A percentile compares a stretch with the other conserved stretches of the same genome.
Conservation (phyloP, 1,284 basidiomycete genomes). For the Tetrapyrgos nigripes region DNA sequence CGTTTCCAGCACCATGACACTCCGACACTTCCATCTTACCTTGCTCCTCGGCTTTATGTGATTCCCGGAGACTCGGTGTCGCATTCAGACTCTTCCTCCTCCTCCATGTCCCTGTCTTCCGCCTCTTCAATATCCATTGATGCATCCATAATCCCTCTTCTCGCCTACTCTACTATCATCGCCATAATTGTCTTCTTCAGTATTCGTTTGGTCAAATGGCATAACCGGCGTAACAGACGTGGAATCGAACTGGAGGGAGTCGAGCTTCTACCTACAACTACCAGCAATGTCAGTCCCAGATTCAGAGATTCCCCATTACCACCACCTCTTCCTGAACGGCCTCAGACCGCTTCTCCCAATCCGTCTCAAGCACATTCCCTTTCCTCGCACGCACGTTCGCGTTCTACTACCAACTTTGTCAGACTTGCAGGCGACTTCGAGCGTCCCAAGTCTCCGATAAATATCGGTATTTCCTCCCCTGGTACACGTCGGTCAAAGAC, state of each 20-base stretch:
- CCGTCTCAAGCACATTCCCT: neutral
- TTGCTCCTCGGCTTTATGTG: conserved; percentile 1
- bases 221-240: neutral
- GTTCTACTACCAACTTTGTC: conserved; percentile 2
- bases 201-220: conserved; percentile 12
- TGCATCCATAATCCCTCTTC: conserved; percentile 9
- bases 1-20: neutral
- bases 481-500: conserved; percentile 8
- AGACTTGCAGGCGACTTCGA: conserved; percentile 8
- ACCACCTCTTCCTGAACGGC: conserved; percentile 13
- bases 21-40: conserved; percentile 8
- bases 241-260: conserved; percentile 11
- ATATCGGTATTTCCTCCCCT: conserved; percentile 15
- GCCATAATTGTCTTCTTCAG: conserved; percentile 16
- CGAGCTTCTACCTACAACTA: conserved; percentile 16
- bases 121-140: neutral
- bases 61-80: neutral
- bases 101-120: neutral
- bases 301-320: conserved; percentile 15
- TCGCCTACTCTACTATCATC: conserved; percentile 16
- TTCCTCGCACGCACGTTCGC: conserved; percentile 5
- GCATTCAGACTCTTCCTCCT: conserved; percentile 1
- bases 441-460: conserved; percentile 17
- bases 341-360: neutral
- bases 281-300: conserved; percentile 10